Percentiles rank a stretch among this genome's conserved stretches.
Evolutionary conservation across 495 filamentous ascomycete genomes (phyloP).

Genomic region (Letharia lupina): DNA sequence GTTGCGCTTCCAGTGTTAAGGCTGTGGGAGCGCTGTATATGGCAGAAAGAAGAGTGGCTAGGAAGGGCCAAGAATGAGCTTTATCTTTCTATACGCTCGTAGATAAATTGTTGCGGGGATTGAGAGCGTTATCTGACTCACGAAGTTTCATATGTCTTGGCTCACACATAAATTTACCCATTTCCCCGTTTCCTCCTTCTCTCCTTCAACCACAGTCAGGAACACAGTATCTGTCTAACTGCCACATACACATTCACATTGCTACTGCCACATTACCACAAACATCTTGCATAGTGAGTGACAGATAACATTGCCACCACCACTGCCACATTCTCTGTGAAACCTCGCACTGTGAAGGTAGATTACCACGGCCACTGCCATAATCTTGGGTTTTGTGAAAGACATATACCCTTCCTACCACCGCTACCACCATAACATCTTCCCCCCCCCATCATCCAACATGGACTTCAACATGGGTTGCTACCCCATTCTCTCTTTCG

Average conservation of each 20-base stretch:
- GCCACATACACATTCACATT: not conserved
- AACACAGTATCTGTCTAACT: not conserved
- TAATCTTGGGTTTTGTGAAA: not conserved
- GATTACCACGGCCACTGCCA: not conserved
- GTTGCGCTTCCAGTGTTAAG: too few relatives aligned
- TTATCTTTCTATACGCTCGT: too few relatives aligned
- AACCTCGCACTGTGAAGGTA: not conserved
- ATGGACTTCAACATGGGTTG: not conserved
- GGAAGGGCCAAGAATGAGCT: not conserved
- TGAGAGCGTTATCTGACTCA: constrained; percentile 1
- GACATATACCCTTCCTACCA: not conserved
- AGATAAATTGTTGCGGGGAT: not conserved
- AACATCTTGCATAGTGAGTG: not conserved
- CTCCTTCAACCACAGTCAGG: not conserved
- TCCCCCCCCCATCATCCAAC: not conserved
- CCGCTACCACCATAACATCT: not conserved
- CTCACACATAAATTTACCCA: not conserved
- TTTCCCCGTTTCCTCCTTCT: not conserved
- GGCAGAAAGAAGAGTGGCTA: not conserved
- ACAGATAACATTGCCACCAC: not conserved
- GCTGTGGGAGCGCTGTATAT: not conserved
- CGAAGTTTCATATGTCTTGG: not conserved
- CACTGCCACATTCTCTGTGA: not conserved
- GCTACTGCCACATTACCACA: not conserved
- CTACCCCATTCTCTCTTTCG: not conserved